Base-by-base conservation (phyloP, 257 asterid species). In the Nicotiana benthamiana region DNA sequence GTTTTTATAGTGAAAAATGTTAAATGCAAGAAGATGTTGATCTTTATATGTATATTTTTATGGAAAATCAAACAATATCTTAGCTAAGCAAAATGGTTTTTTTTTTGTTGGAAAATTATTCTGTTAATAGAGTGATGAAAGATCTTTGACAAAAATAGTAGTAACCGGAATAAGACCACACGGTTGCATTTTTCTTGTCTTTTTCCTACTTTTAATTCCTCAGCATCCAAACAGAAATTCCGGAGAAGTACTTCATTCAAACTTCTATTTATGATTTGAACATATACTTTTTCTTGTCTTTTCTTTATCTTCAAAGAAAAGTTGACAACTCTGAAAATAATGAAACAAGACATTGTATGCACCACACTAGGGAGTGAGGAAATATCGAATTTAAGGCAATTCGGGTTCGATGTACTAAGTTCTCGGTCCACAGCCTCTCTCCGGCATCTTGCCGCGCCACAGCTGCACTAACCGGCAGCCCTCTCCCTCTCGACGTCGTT, bases 71-170 rank as follows among this genome's bases (percentile, higher is more conserved):
- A 52, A 52, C 22, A 57, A 57, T 8, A 61, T 28, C 60, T 12
- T 24, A 72, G 78, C 78, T 72, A 72, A 72, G 78, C 36, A 46
- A 72, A 72, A 46, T 20, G 51, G 11, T 11, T 1, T 17, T 16
- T 22, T 8, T 8, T 20, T 18, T n/a, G n/a, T 20, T 11, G 57
- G 9, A 17, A 24, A 48, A 74, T 22, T 13, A 8, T 74, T 74
- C 77, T 70, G 78, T 54, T 74, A 74, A 48, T 74, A 8, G 0
- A 72, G 60, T 46, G 78, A 74, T 74, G 61, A 74, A 46, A 74
- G 61, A 74, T 48, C 26, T 48, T 74, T 48, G 78, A 74, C 78
- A 15, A 74, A 74, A 48, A 48, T 74, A 74, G 78, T 6, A 48
- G 5, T 48, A 74, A 74, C 78, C 78, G 61, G 7, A 74, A 24